Evolutionary conservation across 441 rosid genomes (phyloP), one percentile per base, ranked within the genome.

Genomic region (Isatis lusitanica): DNA sequence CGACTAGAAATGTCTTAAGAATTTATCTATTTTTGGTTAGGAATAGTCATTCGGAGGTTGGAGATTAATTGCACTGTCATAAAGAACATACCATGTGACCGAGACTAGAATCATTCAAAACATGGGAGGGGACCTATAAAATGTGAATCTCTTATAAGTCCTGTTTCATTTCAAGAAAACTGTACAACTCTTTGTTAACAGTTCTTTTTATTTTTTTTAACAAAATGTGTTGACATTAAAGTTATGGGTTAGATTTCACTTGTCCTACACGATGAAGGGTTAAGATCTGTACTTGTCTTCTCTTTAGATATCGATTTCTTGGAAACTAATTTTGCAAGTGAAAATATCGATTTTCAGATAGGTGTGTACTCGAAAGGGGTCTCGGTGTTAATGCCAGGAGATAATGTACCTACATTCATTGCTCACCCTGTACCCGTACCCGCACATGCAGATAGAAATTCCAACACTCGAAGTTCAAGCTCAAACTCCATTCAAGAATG

Each of bases 311-410:
- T 24, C 24, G 47, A 26, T 17, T 43, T 46, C 4, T 35, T 7
- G 39, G 8, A 73, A 4, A n/a, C 16, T 48, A 28, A 43, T 15
- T 21, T 66, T 46, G 7, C 1, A 9, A 8, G 39, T 21, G 7
- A 10, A 46, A 42, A 33, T 55, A 76, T 52, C 5, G 24, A 63
- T 76, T 11, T 76, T 69, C 87, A 94, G 94, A 83, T 86, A 86
- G 82, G 79, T 15, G 82, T 83, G 50, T 92, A 92, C 78, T 86
- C 92, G 21, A 87, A 69, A 56, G 97, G 88, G 63, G 94, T 90
- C 43, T 90, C 94, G 4, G 97, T 92, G 7, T 74, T 94, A 82
- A 94, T 94, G 97, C 97, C 92, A 0, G 96, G 98, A 21, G 88
- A 94, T 47, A 69, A 81, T 24, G 70, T 87, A 50, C 97, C 97